Evolutionary conservation across 208 protist species (phyloP).

Genomic region (Endotrypanum monterogeii): DNA sequence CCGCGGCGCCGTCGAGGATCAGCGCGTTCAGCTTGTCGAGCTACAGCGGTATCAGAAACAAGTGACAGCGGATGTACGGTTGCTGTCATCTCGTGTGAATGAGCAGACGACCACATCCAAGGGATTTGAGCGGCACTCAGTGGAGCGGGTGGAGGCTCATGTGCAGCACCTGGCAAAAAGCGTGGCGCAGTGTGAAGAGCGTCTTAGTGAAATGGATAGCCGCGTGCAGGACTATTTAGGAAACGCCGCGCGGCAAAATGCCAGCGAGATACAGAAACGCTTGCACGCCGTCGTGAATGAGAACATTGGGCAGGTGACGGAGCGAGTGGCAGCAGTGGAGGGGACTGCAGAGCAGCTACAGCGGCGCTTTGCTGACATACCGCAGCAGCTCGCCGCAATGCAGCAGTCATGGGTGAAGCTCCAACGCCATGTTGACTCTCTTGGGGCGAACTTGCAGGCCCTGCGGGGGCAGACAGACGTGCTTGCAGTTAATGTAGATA

Average conservation of each 20-base stretch:
- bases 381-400: conserved; percentile 15
- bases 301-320: conserved; percentile 12
- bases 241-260: conserved; percentile 21
- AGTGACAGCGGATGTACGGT: conserved; percentile 17
- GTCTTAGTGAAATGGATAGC: conserved; percentile 27
- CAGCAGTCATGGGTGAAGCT: conserved; percentile 2
- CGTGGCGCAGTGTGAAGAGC: conserved; percentile 21
- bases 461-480: conserved; percentile 12
- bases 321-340: conserved; percentile 15
- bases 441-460: conserved; percentile 23
- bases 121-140: conserved; percentile 22
- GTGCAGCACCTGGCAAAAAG: conserved; percentile 15
- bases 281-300: conserved; percentile 21
- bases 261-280: conserved; percentile 26
- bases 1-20: conserved; percentile 25
- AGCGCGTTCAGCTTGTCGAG: conserved; percentile 40
- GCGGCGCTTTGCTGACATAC: neutral
- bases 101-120: conserved; percentile 19
- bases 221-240: conserved; percentile 34
- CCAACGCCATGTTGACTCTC: conserved; percentile 6
- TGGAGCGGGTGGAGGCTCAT: conserved; percentile 26
- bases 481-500: conserved; percentile 14
- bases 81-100: conserved; percentile 8
- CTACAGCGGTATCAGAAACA: conserved; percentile 46
- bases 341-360: conserved; percentile 10